Evolutionary conservation across 179 eudicot species (phyloP).

Genomic region (Drosera spatulata): DNA sequence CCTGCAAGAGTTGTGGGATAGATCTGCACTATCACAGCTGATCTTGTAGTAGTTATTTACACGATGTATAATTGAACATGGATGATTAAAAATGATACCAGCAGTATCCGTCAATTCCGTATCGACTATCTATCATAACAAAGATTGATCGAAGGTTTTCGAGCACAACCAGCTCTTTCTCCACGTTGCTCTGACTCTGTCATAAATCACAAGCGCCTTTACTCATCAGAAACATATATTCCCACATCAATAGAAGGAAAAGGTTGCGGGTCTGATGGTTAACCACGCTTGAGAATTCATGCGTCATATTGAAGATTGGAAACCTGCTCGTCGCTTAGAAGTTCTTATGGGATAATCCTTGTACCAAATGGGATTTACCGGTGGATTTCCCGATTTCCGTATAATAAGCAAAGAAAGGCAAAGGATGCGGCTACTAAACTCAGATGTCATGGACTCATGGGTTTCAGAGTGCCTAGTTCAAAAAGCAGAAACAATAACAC

Average conservation of each 20-base stretch:
- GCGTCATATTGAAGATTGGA: too few relatives aligned
- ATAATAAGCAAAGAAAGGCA: too few relatives aligned
- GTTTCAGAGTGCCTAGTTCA: not conserved
- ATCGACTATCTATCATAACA: constrained; percentile 45
- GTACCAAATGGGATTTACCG: too few relatives aligned
- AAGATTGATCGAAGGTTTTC: constrained; percentile 35
- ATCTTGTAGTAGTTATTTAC: not conserved
- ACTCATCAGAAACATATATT: not conserved
- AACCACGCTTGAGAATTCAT: too few relatives aligned
- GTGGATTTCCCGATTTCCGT: too few relatives aligned
- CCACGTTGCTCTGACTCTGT: constrained; percentile 49
- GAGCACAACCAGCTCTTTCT: constrained; percentile 48
- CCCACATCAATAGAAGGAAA: not conserved
- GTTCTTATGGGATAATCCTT: too few relatives aligned
- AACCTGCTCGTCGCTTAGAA: too few relatives aligned
- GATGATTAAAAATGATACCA: constrained; percentile 26
- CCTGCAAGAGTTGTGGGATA: constrained; percentile 8
- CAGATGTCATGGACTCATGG: not conserved
- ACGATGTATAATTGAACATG: not conserved
- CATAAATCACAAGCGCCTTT: not conserved
- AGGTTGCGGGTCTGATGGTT: too few relatives aligned
- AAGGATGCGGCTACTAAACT: too few relatives aligned
- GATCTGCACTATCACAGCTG: not conserved
- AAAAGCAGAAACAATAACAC: not conserved
- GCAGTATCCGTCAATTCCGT: constrained; percentile 41